phyloP scores from a whole-genome alignment of 495 filamentous ascomycete species.

The Chaetomium fimeti region DNA sequence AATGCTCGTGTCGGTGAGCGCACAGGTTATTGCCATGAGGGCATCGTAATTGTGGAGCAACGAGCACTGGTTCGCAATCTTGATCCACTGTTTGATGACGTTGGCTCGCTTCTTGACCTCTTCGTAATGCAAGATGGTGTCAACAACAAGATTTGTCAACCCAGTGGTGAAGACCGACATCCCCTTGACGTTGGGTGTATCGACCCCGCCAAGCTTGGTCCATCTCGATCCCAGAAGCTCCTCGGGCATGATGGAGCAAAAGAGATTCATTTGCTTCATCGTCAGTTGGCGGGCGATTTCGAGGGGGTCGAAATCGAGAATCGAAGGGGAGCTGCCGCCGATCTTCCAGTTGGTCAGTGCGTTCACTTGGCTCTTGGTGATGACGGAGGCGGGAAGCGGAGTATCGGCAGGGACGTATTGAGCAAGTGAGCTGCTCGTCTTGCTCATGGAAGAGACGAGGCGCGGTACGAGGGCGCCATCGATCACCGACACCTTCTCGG shows the following conservation, averaged over 20 bases:
- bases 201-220: conserved; percentile 76
- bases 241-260: conserved; percentile 87
- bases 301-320: conserved; percentile 90
- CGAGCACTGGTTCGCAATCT: conserved; percentile 83
- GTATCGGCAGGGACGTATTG: conserved; percentile 68
- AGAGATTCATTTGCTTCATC: conserved; percentile 88
- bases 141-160: conserved; percentile 89
- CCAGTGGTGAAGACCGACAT: conserved; percentile 94
- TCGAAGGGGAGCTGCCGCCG: conserved; percentile 65
- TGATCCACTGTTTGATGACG: conserved; percentile 98
- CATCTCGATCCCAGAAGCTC: conserved; percentile 93
- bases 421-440: conserved; percentile 71
- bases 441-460: conserved; percentile 82
- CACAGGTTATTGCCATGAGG: conserved; percentile 94
- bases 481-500: conserved; percentile 74
- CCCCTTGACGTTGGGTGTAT: conserved; percentile 87
- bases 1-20: conserved; percentile 86
- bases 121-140: conserved; percentile 81
- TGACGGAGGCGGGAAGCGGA: conserved; percentile 63
- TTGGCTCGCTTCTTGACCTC: conserved; percentile 88
- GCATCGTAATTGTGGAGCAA: conserved; percentile 95
- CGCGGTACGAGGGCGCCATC: conserved; percentile 80
- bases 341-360: conserved; percentile 72
- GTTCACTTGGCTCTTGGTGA: conserved; percentile 73
- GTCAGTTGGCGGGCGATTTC: conserved; percentile 93